A percentile compares a stretch with the other conserved stretches of the same genome.
phyloP scores from a whole-genome alignment of 2,329 filamentous ascomycete species.

The Dactylella cylindrospora region DNA sequence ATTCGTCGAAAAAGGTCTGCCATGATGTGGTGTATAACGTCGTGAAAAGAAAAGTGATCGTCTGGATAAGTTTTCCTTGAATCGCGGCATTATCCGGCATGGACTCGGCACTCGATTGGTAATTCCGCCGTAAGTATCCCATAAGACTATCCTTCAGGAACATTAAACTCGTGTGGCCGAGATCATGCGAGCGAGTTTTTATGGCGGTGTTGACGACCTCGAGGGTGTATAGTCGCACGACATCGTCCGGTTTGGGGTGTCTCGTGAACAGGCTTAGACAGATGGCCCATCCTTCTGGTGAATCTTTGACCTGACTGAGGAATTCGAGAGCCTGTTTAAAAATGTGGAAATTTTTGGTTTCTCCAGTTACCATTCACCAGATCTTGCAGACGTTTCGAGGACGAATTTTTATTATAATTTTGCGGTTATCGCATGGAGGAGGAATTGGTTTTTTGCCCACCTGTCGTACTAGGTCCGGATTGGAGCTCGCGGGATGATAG shows the following conservation, averaged over 20 bases:
- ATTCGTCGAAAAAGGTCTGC: slow-evolving; percentile 88
- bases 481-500: slow-evolving; percentile 32
- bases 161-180: slow-evolving; percentile 61
- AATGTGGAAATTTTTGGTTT: slow-evolving; percentile 1
- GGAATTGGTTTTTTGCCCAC: slow-evolving; percentile 14
- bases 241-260: slow-evolving; percentile 72
- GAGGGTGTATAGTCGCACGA: slow-evolving; percentile 83
- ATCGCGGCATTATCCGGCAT: slow-evolving; percentile 71
- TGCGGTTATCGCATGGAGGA: background rate
- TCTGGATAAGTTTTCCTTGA: slow-evolving; percentile 97
- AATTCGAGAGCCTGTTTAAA: slow-evolving; percentile 65
- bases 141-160: slow-evolving; percentile 80
- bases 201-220: slow-evolving; percentile 93
- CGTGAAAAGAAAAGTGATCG: slow-evolving; percentile 89
- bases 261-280: slow-evolving; percentile 84
- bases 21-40: slow-evolving; percentile 82
- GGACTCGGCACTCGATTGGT: slow-evolving; percentile 56
- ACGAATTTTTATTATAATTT: background rate
- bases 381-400: too few relatives aligned
- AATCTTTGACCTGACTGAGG: slow-evolving; percentile 73
- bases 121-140: slow-evolving; percentile 70
- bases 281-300: slow-evolving; percentile 85
- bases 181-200: slow-evolving; percentile 21
- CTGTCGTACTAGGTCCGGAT: slow-evolving; percentile 39
- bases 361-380: slow-evolving; percentile 3